These are phyloP conservation scores for Basidiobolus meristosporus DNA, from an alignment of 371 early-diverging fungal species.

Conservation along the genomic window DNA sequence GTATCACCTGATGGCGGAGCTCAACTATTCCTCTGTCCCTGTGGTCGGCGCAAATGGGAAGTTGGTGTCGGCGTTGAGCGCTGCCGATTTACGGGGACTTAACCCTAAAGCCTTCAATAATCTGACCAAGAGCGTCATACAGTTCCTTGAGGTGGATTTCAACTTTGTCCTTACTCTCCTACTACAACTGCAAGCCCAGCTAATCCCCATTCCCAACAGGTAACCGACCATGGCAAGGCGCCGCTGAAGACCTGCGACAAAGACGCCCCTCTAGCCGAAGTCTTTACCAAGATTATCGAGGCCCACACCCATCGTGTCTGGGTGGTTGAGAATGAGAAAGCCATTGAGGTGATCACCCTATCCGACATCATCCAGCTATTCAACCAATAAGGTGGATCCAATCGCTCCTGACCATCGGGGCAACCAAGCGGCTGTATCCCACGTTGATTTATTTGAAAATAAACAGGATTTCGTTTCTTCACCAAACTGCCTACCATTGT, in stretches of 20 bases:
- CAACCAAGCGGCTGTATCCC: no score
- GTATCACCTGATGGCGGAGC: slow-evolving; percentile 20
- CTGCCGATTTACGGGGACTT: slow-evolving; percentile 24
- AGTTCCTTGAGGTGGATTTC: slow-evolving; percentile 17
- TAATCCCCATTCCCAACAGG: no score
- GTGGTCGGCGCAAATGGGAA: slow-evolving; percentile 7
- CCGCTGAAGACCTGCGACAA: no score
- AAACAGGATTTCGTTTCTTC: no score
- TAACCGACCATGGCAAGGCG: no score
- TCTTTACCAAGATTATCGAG: slow-evolving; percentile 15
- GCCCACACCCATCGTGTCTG: slow-evolving; percentile 28
- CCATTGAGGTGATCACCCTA: slow-evolving; percentile 25
- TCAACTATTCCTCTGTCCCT: no score
- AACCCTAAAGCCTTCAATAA: slow-evolving; percentile 15
- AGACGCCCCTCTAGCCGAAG: slow-evolving; percentile 9
- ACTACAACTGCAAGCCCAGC: no score
- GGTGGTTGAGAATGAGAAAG: slow-evolving; percentile 16
- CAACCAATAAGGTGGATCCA: no score
- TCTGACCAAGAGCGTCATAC: slow-evolving; percentile 14
- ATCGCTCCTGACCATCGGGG: no score
- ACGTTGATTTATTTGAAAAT: no score
- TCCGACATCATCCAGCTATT: slow-evolving; percentile 24
- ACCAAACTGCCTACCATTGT: no score
- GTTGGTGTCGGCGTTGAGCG: slow-evolving; percentile 17
- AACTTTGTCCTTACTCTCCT: no score